A percentile compares a stretch with the other conserved stretches of the same genome.
These are phyloP conservation scores for Lasiosphaeria ovina DNA, from an alignment of 495 filamentous ascomycete species.

Conservation along the genomic window DNA sequence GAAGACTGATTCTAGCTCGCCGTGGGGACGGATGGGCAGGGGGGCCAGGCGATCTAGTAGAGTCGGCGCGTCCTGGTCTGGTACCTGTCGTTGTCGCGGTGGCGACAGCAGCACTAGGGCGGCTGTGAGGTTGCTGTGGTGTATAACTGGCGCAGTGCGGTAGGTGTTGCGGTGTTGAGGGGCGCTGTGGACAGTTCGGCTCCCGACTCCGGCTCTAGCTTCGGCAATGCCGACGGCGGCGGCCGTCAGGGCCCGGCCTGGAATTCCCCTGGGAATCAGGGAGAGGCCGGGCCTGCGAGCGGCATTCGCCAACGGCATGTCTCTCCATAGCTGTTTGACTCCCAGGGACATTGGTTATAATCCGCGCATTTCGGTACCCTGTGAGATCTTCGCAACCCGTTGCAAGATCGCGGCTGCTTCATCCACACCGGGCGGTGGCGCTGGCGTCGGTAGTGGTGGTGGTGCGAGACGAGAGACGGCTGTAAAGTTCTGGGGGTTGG, in stretches of 20 bases:
- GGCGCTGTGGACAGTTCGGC: too few species aligned
- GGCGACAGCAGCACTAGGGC: neutral
- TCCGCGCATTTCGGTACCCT: constrained; percentile 23
- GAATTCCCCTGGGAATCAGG: constrained; percentile 33
- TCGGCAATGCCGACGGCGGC: too few species aligned
- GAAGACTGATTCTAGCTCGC: constrained; percentile 21
- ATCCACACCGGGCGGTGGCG: neutral
- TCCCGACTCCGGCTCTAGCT: too few species aligned
- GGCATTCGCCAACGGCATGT: constrained; percentile 22
- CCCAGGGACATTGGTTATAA: constrained; percentile 47
- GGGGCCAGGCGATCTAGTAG: constrained; percentile 21
- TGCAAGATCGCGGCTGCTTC: neutral
- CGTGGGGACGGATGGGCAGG: constrained; percentile 24
- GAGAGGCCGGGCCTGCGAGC: constrained; percentile 25
- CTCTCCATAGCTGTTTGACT: constrained; percentile 37
- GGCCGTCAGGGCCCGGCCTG: neutral
- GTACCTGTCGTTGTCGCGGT: neutral
- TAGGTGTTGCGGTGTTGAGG: too few species aligned
- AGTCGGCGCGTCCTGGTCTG: neutral
- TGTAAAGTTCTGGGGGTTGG: too few species aligned
- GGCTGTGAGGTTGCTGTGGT: too few species aligned
- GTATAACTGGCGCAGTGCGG: too few species aligned
- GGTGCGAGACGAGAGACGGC: too few species aligned
- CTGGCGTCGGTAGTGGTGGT: too few species aligned
- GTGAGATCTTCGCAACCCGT: neutral